Evolutionary conservation across 2,329 filamentous ascomycete species (phyloP).

Genomic region (Calycina marina): DNA sequence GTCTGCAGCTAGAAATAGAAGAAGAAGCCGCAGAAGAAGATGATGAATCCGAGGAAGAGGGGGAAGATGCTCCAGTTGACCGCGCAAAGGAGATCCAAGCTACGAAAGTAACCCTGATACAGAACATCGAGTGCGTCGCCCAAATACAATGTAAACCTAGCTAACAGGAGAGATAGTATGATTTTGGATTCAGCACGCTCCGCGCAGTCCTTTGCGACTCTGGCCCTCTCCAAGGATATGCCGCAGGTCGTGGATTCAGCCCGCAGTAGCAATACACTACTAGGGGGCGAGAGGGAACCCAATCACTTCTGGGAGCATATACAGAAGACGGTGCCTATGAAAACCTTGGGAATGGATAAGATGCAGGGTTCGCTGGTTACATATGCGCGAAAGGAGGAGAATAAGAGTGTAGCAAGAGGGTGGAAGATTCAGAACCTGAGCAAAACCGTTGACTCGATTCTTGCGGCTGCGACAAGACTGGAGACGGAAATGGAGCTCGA

Average conservation of each 20-base stretch:
- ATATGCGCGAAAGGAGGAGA: conserved; percentile 38
- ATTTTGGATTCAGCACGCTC: no score
- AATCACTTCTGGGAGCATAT: conserved; percentile 59
- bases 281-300: no score
- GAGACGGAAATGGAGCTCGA: conserved; percentile 67
- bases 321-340: conserved; percentile 56
- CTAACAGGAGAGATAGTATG: no score
- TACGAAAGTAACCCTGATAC: conserved; percentile 42
- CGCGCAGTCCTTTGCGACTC: conserved; percentile 75
- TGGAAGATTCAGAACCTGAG: conserved; percentile 70
- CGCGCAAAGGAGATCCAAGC: conserved; percentile 23
- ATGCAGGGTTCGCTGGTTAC: conserved; percentile 46
- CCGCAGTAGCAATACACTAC: no score
- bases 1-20: conserved; percentile 53
- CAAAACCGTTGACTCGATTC: conserved; percentile 56
- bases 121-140: conserved; percentile 37
- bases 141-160: neutral
- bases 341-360: conserved; percentile 56
- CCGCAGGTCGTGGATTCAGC: no score
- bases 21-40: conserved; percentile 27
- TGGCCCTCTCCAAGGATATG: conserved; percentile 74
- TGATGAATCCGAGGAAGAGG: conserved; percentile 27
- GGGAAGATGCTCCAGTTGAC: conserved; percentile 29
- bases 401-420: conserved; percentile 44
- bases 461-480: conserved; percentile 57